Evolutionary conservation across 1,139 yeast species (phyloP).

Genomic region (Hansenula lynferdii): DNA sequence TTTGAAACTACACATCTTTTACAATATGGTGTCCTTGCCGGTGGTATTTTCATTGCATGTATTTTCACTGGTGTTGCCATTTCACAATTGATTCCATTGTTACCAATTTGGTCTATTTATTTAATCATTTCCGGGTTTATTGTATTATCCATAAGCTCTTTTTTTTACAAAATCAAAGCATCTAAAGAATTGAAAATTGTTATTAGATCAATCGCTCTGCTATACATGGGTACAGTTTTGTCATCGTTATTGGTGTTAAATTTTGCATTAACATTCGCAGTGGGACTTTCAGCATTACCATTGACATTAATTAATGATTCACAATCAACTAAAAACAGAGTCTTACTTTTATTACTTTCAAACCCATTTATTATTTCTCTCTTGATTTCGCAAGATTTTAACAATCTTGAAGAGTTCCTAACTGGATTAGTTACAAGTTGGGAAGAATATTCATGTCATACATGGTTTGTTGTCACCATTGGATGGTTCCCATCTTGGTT

Average conservation of each 20-base stretch:
- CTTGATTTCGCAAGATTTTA: slow-evolving; percentile 29
- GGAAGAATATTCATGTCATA: slow-evolving; percentile 75
- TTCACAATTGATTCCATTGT: slow-evolving; percentile 19
- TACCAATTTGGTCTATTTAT: slow-evolving; percentile 7
- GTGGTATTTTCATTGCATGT: slow-evolving; percentile 6
- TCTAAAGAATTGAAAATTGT: slow-evolving; percentile 14
- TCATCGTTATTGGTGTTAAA: slow-evolving; percentile 78
- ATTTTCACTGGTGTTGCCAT: slow-evolving; percentile 20
- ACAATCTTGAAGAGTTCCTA: slow-evolving; percentile 35
- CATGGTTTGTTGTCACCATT: slow-evolving; percentile 70
- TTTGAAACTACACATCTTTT: slow-evolving; percentile 15
- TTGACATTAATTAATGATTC: slow-evolving; percentile 48
- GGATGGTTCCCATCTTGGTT: slow-evolving; percentile 89
- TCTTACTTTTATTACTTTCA: slow-evolving; percentile 37
- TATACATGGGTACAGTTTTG: slow-evolving; percentile 62
- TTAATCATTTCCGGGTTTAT: slow-evolving; percentile 9
- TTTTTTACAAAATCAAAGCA: slow-evolving; percentile 5
- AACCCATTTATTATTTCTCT: slow-evolving; percentile 50
- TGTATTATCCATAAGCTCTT: slow-evolving; percentile 7
- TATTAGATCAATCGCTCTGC: slow-evolving; percentile 39
- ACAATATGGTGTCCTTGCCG: slow-evolving; percentile 8
- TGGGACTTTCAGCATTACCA: slow-evolving; percentile 70
- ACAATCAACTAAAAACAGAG: slow-evolving; percentile 26
- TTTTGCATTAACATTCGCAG: slow-evolving; percentile 69
- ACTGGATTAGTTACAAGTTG: slow-evolving; percentile 45